Evolutionary conservation across 495 filamentous ascomycete species (phyloP).

Genomic region (Geopyxis carbonaria): DNA sequence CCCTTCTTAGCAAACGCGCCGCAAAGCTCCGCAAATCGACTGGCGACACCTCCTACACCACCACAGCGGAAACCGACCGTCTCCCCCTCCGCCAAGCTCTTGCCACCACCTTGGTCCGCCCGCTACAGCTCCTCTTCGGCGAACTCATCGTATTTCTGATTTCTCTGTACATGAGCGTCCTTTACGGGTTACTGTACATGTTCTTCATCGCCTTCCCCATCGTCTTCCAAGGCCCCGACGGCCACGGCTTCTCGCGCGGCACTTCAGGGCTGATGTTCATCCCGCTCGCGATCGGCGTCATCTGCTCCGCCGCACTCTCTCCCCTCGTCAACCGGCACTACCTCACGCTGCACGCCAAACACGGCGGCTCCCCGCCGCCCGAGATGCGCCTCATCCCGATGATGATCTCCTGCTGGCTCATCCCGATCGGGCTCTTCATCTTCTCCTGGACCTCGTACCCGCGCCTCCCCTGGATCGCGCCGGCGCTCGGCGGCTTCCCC

Average conservation of each 20-base stretch:
- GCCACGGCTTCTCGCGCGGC: conserved; percentile 55
- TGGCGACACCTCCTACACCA: conserved; percentile 46
- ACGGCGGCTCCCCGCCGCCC: conserved; percentile 53
- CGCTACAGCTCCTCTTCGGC: conserved; percentile 61
- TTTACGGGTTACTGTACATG: conserved; percentile 68
- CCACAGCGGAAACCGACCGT: conserved; percentile 54
- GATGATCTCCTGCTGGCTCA: conserved; percentile 69
- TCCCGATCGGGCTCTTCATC: conserved; percentile 63
- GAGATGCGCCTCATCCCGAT: conserved; percentile 66
- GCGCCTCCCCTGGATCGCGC: conserved; percentile 48
- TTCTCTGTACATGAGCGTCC: conserved; percentile 58
- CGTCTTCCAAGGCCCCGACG: conserved; percentile 47
- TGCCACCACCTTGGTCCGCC: conserved; percentile 50
- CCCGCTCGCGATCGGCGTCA: conserved; percentile 49
- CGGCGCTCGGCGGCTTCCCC: conserved; percentile 53
- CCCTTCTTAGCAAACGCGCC: conserved; percentile 46
- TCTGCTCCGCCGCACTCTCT: conserved; percentile 45
- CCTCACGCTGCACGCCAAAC: conserved; percentile 38
- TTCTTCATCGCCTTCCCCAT: conserved; percentile 63
- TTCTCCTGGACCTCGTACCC: conserved; percentile 70
- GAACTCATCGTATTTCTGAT: conserved; percentile 69
- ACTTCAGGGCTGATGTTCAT: conserved; percentile 72
- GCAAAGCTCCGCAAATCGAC: conserved; percentile 49
- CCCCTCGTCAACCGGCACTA: conserved; percentile 65
- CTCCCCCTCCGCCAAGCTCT: conserved; percentile 46